A percentile compares a stretch with the other conserved stretches of the same genome.
phyloP scores from a whole-genome alignment of 805 yeast genomes.

The Ogataea haglerorum region DNA sequence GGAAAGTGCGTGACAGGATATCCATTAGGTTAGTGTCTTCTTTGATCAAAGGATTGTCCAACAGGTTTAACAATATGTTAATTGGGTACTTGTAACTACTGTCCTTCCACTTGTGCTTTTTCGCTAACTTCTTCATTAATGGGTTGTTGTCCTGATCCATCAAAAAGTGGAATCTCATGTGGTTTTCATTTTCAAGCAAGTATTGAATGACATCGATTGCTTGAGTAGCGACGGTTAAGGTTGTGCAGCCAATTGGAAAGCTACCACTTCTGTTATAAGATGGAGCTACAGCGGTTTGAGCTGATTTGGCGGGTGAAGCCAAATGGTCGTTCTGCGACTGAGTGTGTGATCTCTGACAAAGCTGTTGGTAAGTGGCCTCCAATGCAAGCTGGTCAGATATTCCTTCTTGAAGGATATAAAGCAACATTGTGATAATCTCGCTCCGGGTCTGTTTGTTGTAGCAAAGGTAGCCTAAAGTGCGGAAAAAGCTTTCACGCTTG shows the following conservation, averaged over 20 bases:
- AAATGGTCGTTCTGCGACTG: constrained; percentile 2
- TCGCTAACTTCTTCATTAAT: constrained; percentile 36
- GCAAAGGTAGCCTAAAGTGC: constrained; percentile 63
- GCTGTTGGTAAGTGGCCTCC: constrained; percentile 57
- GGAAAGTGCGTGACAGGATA: constrained; percentile 67
- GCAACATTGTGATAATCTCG: constrained; percentile 65
- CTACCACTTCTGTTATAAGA: constrained; percentile 19
- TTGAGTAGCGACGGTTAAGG: constrained; percentile 71
- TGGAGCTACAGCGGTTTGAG: background rate
- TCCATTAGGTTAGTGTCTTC: constrained; percentile 79
- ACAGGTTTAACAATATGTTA: constrained; percentile 58
- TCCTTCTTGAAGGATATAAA: constrained; percentile 77
- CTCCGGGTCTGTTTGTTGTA: constrained; percentile 73
- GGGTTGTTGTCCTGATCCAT: constrained; percentile 66
- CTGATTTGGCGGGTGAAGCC: constrained; percentile 7
- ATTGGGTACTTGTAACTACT: constrained; percentile 64
- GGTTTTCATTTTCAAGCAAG: constrained; percentile 62
- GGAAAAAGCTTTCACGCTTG: constrained; percentile 61
- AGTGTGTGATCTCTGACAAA: constrained; percentile 47
- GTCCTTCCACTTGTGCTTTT: constrained; percentile 36
- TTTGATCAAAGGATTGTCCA: constrained; percentile 61
- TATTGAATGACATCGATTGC: constrained; percentile 71
- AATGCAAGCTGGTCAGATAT: constrained; percentile 54
- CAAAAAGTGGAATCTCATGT: constrained; percentile 69
- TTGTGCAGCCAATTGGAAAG: constrained; percentile 61